phyloP scores from a whole-genome alignment of 2,329 filamentous ascomycete genomes.

The Monosporascus sp. region DNA sequence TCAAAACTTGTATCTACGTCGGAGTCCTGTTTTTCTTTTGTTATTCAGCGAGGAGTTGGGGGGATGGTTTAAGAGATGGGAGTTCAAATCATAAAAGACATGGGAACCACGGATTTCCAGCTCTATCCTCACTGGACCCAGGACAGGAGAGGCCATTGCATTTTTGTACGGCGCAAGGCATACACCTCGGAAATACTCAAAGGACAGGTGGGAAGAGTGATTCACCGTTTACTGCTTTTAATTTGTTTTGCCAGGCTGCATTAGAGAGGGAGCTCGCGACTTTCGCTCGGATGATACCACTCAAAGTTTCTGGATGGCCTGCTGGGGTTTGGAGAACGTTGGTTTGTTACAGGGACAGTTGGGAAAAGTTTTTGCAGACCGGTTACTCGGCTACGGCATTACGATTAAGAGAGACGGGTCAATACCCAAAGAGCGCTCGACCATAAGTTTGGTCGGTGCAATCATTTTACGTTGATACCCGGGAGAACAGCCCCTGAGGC shows the following conservation, averaged over 20 bases:
- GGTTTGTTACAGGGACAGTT: conserved; percentile 15
- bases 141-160: conserved; percentile 19
- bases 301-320: conserved; percentile 9
- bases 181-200: conserved; percentile 16
- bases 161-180: conserved; percentile 27
- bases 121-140: conserved; percentile 9
- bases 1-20: conserved; percentile 22
- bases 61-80: conserved; percentile 20
- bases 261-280: conserved; percentile 20
- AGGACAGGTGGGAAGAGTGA: conserved; percentile 8
- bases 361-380: conserved; percentile 13
- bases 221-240: conserved; percentile 16
- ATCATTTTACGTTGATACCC: conserved; percentile 23
- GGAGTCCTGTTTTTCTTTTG: conserved; percentile 21
- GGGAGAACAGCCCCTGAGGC: conserved; percentile 20
- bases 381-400: conserved; percentile 14
- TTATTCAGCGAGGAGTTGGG: conserved; percentile 29
- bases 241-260: conserved; percentile 18
- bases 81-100: conserved; percentile 18
- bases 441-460: conserved; percentile 14
- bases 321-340: conserved; percentile 11
- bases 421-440: conserved; percentile 20
- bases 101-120: conserved; percentile 15
- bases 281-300: conserved; percentile 33
- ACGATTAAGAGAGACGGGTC: conserved; percentile 23